Conservation (phyloP, 352 stramenopile species). For the Phytophthora constricta region DNA sequence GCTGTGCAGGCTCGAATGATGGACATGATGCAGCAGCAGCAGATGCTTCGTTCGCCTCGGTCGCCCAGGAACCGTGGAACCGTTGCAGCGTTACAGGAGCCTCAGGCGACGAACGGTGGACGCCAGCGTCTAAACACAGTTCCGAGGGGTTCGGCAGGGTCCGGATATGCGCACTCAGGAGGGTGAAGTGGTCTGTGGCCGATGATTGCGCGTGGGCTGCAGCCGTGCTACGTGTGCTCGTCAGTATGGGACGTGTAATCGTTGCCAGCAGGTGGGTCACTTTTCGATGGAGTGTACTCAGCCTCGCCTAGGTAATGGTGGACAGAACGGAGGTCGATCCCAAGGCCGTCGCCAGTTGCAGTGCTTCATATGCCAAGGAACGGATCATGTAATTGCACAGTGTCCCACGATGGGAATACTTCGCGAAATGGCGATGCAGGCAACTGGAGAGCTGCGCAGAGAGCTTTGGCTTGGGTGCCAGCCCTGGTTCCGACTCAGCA, state of each 20-base stretch:
- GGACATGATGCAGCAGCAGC: too few species aligned
- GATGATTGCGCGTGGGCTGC: too few species aligned
- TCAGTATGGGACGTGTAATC: background rate
- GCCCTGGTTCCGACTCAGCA: too few species aligned
- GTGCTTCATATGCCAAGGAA: background rate
- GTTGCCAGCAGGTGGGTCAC: background rate
- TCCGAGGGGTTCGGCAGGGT: background rate
- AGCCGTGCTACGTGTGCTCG: too few species aligned
- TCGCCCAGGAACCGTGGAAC: background rate
- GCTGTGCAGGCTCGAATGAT: too few species aligned
- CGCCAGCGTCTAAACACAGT: background rate
- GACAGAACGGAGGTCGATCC: background rate
- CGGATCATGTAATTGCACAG: too few species aligned
- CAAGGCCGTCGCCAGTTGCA: background rate
- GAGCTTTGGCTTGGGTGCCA: background rate
- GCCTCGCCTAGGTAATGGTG: background rate
- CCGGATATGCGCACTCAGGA: too few species aligned
- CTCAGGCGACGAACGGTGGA: background rate
- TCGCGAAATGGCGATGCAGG: too few species aligned
- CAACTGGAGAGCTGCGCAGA: background rate
- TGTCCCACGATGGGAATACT: too few species aligned
- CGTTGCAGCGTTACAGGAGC: background rate
- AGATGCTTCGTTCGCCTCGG: too few species aligned
- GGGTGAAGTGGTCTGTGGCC: too few species aligned
- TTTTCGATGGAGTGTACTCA: background rate